Evolutionary conservation across 345 rosid species (phyloP), one percentile per base, ranked within the genome.

Genomic region (Xanthoceras sorbifolium): DNA sequence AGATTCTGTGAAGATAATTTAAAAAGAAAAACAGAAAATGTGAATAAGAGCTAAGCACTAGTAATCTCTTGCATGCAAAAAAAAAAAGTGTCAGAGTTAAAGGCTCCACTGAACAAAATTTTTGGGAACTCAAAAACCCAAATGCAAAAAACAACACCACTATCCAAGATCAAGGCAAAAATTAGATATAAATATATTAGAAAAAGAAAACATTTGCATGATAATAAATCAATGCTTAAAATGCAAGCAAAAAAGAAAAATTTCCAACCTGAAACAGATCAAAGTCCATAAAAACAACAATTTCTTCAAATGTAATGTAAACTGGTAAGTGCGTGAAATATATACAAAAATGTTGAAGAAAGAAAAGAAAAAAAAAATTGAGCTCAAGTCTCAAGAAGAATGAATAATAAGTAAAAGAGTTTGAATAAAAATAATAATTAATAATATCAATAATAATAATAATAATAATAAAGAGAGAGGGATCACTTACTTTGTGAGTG

Each of bases 61-160:
- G 48, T 23, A 74, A 75, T 48, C 64, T n/a, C 62, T 65, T 52
- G 78, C 71, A 75, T 75, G 78, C 78, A 75, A 75, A 65, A 50
- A 11, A 23, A 22, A 57, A 57, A 12, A 20, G 40, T 17, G 25
- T 29, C 10, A 67, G 36, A 64, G 14, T 50, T 57, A 50, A n/a
- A 74, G 46, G 48, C 61, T n/a, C 50, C 63, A 32, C 66, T 50
- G 50, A 74, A 64, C 50, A 64, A 34, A 74, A 32, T 10, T 23
- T 29, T 26, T 64, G n/a, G 28, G 29, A 64, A 64, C 44, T 64
- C 46, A 50, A 75, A 63, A 75, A 52, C 71, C 71, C 64, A 75
- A 34, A 64, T 23, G 64, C 50, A 52, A 52, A n/a, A 64, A 65
- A 23, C 52, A 34, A 15, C 77, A 31, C 9, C 74, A 22, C 15